Evolutionary conservation across 2,329 filamentous ascomycete species (phyloP).

Genomic region (Aspergillus vadensis): DNA sequence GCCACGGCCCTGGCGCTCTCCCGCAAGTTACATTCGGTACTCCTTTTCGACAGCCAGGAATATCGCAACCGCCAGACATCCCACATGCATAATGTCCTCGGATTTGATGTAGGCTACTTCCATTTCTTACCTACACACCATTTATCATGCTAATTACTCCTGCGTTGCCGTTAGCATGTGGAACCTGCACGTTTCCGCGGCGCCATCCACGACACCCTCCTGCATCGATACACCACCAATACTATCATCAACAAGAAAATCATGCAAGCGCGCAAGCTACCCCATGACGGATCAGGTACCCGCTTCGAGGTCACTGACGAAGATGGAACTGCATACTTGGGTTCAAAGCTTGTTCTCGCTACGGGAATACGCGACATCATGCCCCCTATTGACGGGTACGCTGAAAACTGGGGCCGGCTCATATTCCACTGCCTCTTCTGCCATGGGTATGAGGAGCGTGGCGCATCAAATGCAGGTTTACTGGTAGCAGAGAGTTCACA

Average conservation of each 20-base stretch:
- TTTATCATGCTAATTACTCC: no score
- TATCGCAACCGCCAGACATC: conserved; percentile 57
- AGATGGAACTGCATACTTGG: conserved; percentile 47
- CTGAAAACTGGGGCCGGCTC: conserved; percentile 54
- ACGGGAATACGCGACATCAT: conserved; percentile 56
- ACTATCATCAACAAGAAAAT: not conserved
- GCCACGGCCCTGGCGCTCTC: conserved; percentile 54
- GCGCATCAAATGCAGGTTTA: conserved; percentile 7
- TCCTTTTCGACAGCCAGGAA: conserved; percentile 58
- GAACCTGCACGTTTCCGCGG: conserved; percentile 4
- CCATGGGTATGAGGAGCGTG: conserved; percentile 16
- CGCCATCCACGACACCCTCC: not conserved
- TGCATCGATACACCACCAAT: conserved; percentile 8
- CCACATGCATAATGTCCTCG: conserved; percentile 60
- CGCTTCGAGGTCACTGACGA: conserved; percentile 47
- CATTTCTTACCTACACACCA: not conserved
- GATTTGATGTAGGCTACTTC: conserved; percentile 20
- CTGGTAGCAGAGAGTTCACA: conserved; percentile 41
- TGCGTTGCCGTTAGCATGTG: conserved; percentile 29
- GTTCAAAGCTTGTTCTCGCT: conserved; percentile 58
- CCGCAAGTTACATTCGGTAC: conserved; percentile 54
- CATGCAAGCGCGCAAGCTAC: conserved; percentile 23
- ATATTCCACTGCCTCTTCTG: conserved; percentile 20
- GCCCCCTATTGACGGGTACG: conserved; percentile 57
- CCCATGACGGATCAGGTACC: not conserved